Conservation (phyloP, 1,139 yeast genomes). For the Suhomyces bokatorum region DNA sequence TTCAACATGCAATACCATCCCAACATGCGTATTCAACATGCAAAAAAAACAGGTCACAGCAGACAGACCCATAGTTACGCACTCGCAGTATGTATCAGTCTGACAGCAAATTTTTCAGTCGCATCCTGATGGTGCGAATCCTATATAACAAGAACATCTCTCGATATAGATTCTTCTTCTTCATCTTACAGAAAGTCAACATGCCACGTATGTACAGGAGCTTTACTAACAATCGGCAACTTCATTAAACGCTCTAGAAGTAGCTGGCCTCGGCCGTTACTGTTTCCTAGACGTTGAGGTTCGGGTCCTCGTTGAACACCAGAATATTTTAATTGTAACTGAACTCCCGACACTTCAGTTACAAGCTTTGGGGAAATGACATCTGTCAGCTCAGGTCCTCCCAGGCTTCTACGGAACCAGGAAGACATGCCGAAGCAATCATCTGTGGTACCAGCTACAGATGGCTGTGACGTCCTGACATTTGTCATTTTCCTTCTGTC, state of each 20-base stretch:
- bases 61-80: slow-evolving; percentile 9
- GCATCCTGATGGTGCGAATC: background rate
- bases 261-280: background rate
- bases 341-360: slow-evolving; percentile 90
- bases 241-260: slow-evolving; percentile 6
- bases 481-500: slow-evolving; percentile 5
- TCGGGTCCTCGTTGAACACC: slow-evolving; percentile 65
- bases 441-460: background rate
- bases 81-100: background rate
- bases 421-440: background rate
- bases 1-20: background rate
- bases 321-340: slow-evolving; percentile 50
- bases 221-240: slow-evolving; percentile 13
- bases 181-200: slow-evolving; percentile 31
- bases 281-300: slow-evolving; percentile 41
- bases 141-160: slow-evolving; percentile 10
- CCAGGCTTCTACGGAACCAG: background rate
- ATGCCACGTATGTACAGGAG: slow-evolving; percentile 57
- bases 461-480: background rate
- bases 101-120: slow-evolving; percentile 11
- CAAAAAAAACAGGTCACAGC: slow-evolving; percentile 11
- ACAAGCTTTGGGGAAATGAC: slow-evolving; percentile 25
- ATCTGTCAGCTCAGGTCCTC: background rate
- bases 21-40: no score
- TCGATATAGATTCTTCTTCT: slow-evolving; percentile 13